Evolutionary conservation across 768 basidiomycete genomes (phyloP).

Genomic region (Boletus vinaceobasis): DNA sequence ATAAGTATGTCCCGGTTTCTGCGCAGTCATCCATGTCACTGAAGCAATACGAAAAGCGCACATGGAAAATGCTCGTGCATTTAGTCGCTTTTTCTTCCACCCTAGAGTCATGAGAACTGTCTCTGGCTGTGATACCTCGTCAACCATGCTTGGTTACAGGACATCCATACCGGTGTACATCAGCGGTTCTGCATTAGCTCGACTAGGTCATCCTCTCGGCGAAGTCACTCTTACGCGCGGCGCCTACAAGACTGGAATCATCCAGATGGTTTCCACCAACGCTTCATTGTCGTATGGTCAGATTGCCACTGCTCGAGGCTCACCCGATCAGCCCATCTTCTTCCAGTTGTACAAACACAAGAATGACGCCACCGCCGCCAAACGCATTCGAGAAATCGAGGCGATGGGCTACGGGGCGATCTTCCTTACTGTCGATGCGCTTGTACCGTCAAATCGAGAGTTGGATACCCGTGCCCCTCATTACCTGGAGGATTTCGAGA

Average conservation of each 20-base stretch:
- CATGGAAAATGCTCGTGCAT: slow-evolving; percentile 74
- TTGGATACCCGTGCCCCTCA: slow-evolving; percentile 63
- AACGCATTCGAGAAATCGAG: slow-evolving; percentile 69
- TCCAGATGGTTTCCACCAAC: slow-evolving; percentile 85
- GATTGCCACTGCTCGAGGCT: slow-evolving; percentile 55
- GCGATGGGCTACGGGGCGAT: slow-evolving; percentile 80
- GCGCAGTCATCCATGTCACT: slow-evolving; percentile 14
- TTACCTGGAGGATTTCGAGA: slow-evolving; percentile 54
- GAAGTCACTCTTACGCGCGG: slow-evolving; percentile 80
- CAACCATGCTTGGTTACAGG: slow-evolving; percentile 67
- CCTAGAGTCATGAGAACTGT: slow-evolving; percentile 76
- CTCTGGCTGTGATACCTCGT: slow-evolving; percentile 62
- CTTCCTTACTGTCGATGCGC: slow-evolving; percentile 87
- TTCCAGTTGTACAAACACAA: slow-evolving; percentile 87
- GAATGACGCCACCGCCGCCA: slow-evolving; percentile 61
- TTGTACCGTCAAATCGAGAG: slow-evolving; percentile 80
- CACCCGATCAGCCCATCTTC: slow-evolving; percentile 60
- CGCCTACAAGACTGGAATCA: slow-evolving; percentile 60
- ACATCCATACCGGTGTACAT: slow-evolving; percentile 80
- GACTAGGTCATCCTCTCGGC: slow-evolving; percentile 85
- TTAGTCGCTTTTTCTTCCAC: slow-evolving; percentile 81
- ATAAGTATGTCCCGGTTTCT: slow-evolving; percentile 49
- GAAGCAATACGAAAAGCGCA: slow-evolving; percentile 40
- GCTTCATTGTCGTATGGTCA: slow-evolving; percentile 64
- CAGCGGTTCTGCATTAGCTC: slow-evolving; percentile 79